Conservation (phyloP, 228 moss, liverwort and hornwort genomes). For the Sphagnum magellanicum region DNA sequence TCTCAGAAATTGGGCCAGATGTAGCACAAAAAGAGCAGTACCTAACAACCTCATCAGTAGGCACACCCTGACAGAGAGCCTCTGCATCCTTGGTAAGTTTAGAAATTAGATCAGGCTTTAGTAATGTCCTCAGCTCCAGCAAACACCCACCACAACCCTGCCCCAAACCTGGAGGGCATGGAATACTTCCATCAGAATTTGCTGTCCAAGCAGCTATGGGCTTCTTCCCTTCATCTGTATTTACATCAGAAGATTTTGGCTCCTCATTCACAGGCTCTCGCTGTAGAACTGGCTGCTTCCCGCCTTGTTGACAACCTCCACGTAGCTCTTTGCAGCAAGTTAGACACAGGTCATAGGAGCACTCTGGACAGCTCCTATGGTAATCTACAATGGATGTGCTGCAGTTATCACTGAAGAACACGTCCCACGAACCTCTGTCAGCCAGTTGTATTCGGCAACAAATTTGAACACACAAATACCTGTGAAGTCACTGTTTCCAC, state of each 20-base stretch:
- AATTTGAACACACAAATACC: too few relatives aligned
- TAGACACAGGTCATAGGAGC: slow-evolving; percentile 79
- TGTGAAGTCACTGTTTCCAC: too few relatives aligned
- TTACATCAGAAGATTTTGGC: not conserved
- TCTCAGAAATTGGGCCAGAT: slow-evolving; percentile 6
- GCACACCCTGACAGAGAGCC: slow-evolving; percentile 13
- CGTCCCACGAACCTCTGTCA: slow-evolving; percentile 2
- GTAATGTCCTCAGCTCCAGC: slow-evolving; percentile 58
- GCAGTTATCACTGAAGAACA: slow-evolving; percentile 77
- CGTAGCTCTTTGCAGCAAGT: slow-evolving; percentile 85
- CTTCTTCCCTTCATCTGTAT: slow-evolving; percentile 11
- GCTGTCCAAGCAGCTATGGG: slow-evolving; percentile 30
- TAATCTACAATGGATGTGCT: slow-evolving; percentile 87
- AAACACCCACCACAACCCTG: slow-evolving; percentile 39
- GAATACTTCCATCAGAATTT: slow-evolving; percentile 38
- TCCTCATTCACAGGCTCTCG: slow-evolving; percentile 21
- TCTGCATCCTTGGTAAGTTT: slow-evolving; percentile 54
- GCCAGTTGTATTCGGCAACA: too few relatives aligned
- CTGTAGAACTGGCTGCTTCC: slow-evolving; percentile 34
- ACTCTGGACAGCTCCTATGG: slow-evolving; percentile 61
- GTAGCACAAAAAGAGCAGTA: slow-evolving; percentile 25
- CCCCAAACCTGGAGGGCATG: slow-evolving; percentile 33
- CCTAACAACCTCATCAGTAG: slow-evolving; percentile 4
- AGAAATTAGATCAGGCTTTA: slow-evolving; percentile 60
- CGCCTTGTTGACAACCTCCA: slow-evolving; percentile 69